Conservation (phyloP, 2,329 filamentous ascomycete genomes). For the Rhynchosporium agropyri region DNA sequence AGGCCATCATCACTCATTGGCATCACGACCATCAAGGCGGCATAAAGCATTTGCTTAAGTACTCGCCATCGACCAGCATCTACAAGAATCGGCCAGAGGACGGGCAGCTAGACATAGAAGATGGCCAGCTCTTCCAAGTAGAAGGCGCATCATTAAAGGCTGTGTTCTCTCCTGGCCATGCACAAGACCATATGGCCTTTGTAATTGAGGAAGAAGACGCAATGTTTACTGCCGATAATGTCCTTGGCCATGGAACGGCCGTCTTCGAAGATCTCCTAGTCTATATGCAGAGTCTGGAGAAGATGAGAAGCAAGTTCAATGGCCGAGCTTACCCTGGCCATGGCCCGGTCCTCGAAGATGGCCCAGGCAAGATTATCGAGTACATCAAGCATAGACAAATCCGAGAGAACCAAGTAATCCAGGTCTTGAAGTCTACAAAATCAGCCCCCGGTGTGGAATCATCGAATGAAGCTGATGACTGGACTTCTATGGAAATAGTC, state of each 20-base stretch:
- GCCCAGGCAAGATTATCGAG: constrained; percentile 70
- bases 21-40: constrained; percentile 85
- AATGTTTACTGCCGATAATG: constrained; percentile 88
- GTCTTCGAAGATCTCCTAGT: constrained; percentile 76
- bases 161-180: constrained; percentile 72
- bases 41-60: constrained; percentile 65
- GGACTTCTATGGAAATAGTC: constrained; percentile 82
- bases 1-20: constrained; percentile 85
- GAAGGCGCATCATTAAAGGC: constrained; percentile 69
- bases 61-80: constrained; percentile 65
- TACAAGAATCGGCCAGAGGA: constrained; percentile 66
- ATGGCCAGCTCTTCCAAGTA: constrained; percentile 56
- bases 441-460: constrained; percentile 35
- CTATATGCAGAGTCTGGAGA: constrained; percentile 70
- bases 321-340: constrained; percentile 86
- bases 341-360: constrained; percentile 75
- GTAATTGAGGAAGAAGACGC: constrained; percentile 75
- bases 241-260: constrained; percentile 82
- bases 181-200: constrained; percentile 80
- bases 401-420: constrained; percentile 77
- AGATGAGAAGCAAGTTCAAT: constrained; percentile 66
- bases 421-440: constrained; percentile 56
- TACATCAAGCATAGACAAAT: constrained; percentile 82
- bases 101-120: constrained; percentile 56
- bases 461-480: constrained; percentile 46